Conservation (phyloP, 495 filamentous ascomycete species). For the Polyplosphaeria fusca region DNA sequence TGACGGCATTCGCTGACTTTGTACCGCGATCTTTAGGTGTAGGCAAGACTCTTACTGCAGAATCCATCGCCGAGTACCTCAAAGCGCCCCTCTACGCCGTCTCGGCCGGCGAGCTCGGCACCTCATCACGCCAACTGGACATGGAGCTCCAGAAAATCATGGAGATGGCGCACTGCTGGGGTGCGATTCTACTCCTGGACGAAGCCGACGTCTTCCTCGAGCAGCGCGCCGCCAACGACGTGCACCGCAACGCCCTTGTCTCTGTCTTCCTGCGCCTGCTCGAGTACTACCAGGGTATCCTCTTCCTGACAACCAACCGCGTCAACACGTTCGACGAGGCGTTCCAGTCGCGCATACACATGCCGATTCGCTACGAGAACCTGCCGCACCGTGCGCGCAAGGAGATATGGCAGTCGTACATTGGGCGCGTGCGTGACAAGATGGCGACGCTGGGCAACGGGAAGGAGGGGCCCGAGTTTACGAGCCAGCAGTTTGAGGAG, state of each 20-base stretch:
- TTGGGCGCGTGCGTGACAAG: conserved; percentile 55
- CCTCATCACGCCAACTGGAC: conserved; percentile 73
- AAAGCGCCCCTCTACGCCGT: conserved; percentile 84
- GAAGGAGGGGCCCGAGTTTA: conserved; percentile 59
- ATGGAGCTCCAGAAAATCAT: conserved; percentile 78
- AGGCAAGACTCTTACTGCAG: conserved; percentile 86
- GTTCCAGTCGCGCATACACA: conserved; percentile 66
- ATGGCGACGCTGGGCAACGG: conserved; percentile 55
- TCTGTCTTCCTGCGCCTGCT: conserved; percentile 46
- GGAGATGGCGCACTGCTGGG: conserved; percentile 85
- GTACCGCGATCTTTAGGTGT: no score
- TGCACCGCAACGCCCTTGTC: conserved; percentile 48
- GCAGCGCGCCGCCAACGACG: conserved; percentile 44
- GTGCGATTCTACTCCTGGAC: conserved; percentile 54
- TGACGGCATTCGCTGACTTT: no score
- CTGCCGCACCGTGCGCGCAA: conserved; percentile 72
- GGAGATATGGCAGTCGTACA: conserved; percentile 82
- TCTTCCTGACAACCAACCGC: conserved; percentile 79
- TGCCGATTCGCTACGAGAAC: conserved; percentile 76
- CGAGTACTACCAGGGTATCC: conserved; percentile 75
- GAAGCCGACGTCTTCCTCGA: conserved; percentile 50
- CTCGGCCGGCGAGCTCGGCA: conserved; percentile 76
- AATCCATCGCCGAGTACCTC: conserved; percentile 80
- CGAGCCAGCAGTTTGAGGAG: conserved; percentile 62
- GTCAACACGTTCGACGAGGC: conserved; percentile 71